Evolutionary conservation across 2,329 filamentous ascomycete species (phyloP), one percentile per base, ranked within the genome.

Genomic region (Neofusicoccum umdonicola): DNA sequence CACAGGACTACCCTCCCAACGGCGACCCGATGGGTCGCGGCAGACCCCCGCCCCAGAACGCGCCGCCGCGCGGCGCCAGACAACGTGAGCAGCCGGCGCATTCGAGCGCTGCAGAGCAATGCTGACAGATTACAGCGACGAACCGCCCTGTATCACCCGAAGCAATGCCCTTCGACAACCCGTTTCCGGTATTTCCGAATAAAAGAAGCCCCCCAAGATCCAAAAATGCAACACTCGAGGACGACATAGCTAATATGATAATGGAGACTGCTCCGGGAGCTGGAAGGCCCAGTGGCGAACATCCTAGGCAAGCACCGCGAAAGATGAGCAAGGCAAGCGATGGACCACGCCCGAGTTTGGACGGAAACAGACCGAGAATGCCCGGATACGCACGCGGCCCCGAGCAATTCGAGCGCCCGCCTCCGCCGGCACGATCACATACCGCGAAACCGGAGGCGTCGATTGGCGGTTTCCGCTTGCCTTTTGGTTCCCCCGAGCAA

Each of bases 111-210:
- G 4, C n/a, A 35, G 35, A 44, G 7, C 19, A 13, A 5, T 22
- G 35, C 52, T 60, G 31, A 65, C 71, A 67, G 57, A 69, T 74
- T 70, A 12, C 69, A 64, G 62, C 51, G 4, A 48, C 7, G 12
- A 57, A 60, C 9, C 54, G 42, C 19, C 64, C 68, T 6, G 60
- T 62, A 17, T 71, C 71, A 8, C 74, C 74, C 2, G 69, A 72
- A 27, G 66, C 68, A 2, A 39, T 75, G 27, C 67, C 73, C 8
- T 73, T 58, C 63, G 81, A 84, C 69, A 84, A 80, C 66, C 80
- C 81, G 0, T 84, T 84, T 62, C 81, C 81, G 6, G 73, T 75
- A 0, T 83, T 83, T 67, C 79, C 78, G 13, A 70, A 71, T 22
- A 68, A 48, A 57, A 71, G 57, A 70, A 73, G 44, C 64, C 72